These are phyloP conservation scores for Monosporozyma solicola DNA, from an alignment of 805 yeast genomes.

Conservation along the genomic window DNA sequence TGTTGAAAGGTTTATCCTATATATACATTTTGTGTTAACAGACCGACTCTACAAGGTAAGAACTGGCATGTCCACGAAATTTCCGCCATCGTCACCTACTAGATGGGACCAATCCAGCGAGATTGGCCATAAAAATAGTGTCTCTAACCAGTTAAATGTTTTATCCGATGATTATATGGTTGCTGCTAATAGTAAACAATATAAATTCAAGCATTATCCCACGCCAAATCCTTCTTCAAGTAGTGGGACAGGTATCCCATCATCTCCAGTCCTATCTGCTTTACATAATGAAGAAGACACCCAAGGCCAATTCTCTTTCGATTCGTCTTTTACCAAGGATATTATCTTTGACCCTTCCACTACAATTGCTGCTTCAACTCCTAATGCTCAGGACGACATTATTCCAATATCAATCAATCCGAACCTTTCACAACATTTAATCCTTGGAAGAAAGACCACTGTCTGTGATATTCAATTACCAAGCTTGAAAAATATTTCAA, in stretches of 20 bases:
- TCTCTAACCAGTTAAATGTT: background rate
- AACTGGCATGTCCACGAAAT: background rate
- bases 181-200: background rate
- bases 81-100: constrained; percentile 34
- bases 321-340: background rate
- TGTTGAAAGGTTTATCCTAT: no score
- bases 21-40: no score
- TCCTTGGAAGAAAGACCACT: constrained; percentile 26
- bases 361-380: background rate
- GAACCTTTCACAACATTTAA: constrained; percentile 13
- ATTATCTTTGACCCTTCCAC: background rate
- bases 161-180: background rate
- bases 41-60: background rate
- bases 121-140: background rate
- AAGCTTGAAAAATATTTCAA: constrained; percentile 24
- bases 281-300: constrained; percentile 4
- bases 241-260: constrained; percentile 30
- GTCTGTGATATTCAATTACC: constrained; percentile 28
- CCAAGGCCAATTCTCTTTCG: background rate
- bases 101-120: constrained; percentile 3
- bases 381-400: background rate
- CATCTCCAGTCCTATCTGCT: constrained; percentile 24
- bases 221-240: constrained; percentile 69
- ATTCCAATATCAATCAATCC: constrained; percentile 13
- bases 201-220: constrained; percentile 34